Evolutionary conservation across 2,329 filamentous ascomycete genomes (phyloP).

Genomic region (Cercospora berteroae): DNA sequence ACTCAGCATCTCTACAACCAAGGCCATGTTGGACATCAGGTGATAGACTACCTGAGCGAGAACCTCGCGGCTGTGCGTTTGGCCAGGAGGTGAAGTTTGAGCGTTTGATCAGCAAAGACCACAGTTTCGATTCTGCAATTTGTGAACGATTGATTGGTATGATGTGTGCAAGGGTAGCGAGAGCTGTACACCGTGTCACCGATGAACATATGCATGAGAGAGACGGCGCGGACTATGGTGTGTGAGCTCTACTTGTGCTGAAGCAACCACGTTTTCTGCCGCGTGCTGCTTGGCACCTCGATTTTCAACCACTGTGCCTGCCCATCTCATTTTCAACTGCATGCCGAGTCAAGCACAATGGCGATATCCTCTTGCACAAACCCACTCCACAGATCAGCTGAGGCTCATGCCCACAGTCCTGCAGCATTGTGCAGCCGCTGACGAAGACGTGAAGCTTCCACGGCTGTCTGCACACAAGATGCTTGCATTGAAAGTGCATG

Average conservation of each 20-base stretch:
- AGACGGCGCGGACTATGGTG: background rate
- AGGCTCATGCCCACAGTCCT: background rate
- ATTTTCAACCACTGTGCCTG: background rate
- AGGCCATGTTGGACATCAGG: slow-evolving; percentile 56
- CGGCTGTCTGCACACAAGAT: slow-evolving; percentile 6
- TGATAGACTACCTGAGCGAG: slow-evolving; percentile 40
- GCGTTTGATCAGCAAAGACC: background rate
- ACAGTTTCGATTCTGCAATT: slow-evolving; percentile 6
- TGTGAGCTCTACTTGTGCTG: background rate
- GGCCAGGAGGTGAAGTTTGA: background rate
- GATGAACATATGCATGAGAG: background rate
- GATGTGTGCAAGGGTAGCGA: background rate
- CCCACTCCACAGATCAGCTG: slow-evolving; percentile 5
- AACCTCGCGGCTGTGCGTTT: slow-evolving; percentile 26
- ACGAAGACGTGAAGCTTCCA: slow-evolving; percentile 11
- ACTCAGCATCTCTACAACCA: slow-evolving; percentile 65
- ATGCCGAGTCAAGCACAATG: slow-evolving; percentile 1
- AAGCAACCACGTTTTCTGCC: background rate
- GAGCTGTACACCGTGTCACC: background rate
- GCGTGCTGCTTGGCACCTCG: background rate
- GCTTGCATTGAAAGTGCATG: slow-evolving; percentile 1
- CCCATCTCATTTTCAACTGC: background rate
- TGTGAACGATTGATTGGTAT: background rate
- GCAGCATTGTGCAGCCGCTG: slow-evolving; percentile 7
- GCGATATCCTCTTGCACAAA: background rate